phyloP scores from a whole-genome alignment of 2,329 filamentous ascomycete species.

The Arthrobotrys conoides region DNA sequence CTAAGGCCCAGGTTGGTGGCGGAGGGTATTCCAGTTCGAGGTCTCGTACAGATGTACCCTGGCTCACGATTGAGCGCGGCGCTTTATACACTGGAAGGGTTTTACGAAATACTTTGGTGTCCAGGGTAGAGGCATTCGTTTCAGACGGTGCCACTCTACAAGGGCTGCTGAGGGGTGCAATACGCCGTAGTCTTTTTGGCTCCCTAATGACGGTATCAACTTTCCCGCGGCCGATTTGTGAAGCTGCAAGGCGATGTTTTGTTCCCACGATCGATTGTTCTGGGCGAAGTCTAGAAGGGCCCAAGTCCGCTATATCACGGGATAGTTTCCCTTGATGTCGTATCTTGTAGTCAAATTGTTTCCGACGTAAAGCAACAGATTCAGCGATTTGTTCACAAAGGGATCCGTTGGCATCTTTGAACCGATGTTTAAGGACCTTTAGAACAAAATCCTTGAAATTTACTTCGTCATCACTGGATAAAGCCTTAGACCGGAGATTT shows the following conservation, averaged over 20 bases:
- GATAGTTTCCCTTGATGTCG: slow-evolving; percentile 26
- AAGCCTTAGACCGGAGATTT: slow-evolving; percentile 19
- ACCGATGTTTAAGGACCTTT: slow-evolving; percentile 15
- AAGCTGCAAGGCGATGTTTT: background rate
- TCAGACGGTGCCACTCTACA: background rate
- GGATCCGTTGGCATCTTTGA: slow-evolving; percentile 16
- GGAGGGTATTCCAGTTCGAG: slow-evolving; percentile 11
- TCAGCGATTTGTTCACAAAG: slow-evolving; percentile 32
- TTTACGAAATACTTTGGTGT: slow-evolving; percentile 15
- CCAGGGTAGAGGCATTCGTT: slow-evolving; percentile 29
- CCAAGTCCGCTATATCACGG: background rate
- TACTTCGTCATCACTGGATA: background rate
- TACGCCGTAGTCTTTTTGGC: background rate
- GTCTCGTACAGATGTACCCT: slow-evolving; percentile 21
- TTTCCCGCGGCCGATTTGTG: background rate
- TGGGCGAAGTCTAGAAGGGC: background rate
- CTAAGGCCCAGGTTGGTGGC: background rate
- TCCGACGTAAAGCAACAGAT: slow-evolving; percentile 22
- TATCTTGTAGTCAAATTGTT: slow-evolving; percentile 21
- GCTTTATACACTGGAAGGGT: background rate
- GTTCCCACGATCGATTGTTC: background rate
- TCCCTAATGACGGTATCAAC: background rate
- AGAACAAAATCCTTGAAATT: slow-evolving; percentile 30
- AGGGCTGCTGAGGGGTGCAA: background rate
- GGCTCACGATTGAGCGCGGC: slow-evolving; percentile 7